phyloP scores from a whole-genome alignment of 1,284 basidiomycete genomes.

The Trichosporon asahii region DNA sequence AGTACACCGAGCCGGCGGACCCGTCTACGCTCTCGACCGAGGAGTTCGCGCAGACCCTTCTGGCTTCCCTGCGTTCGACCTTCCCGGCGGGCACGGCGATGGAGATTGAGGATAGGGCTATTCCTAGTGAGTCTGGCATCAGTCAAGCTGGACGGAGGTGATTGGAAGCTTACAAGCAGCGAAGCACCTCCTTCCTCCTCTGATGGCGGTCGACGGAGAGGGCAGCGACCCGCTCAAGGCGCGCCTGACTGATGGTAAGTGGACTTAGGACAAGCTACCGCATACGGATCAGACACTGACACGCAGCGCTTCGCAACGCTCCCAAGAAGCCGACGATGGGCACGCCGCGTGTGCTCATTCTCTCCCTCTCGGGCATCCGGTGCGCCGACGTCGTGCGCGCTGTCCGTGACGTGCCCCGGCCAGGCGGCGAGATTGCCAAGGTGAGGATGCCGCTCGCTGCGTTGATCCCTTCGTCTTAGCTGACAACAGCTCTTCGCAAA shows the following conservation, averaged over 20 bases:
- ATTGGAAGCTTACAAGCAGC: background rate
- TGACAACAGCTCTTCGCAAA: conserved; percentile 50
- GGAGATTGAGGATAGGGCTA: conserved; percentile 45
- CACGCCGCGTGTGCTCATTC: conserved; percentile 46
- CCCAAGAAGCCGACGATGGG: conserved; percentile 30
- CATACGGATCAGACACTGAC: background rate
- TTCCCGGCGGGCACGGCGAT: conserved; percentile 42
- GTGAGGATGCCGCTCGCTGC: conserved; percentile 25
- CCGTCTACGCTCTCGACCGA: background rate
- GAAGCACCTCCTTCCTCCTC: conserved; percentile 14
- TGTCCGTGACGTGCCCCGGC: conserved; percentile 41
- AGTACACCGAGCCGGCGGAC: background rate
- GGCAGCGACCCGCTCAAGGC: conserved; percentile 12
- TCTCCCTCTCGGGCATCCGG: conserved; percentile 48
- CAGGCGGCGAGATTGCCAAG: conserved; percentile 50
- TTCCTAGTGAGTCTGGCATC: conserved; percentile 26
- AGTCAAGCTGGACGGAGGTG: background rate
- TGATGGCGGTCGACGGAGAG: conserved; percentile 6
- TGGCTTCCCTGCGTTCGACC: conserved; percentile 37
- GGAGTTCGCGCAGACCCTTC: conserved; percentile 26
- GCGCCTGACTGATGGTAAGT: conserved; percentile 22
- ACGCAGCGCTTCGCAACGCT: conserved; percentile 24
- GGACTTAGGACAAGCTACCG: background rate
- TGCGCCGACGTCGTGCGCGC: conserved; percentile 52
- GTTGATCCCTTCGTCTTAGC: background rate